Base-by-base conservation (phyloP, 768 basidiomycete species). In the Trametes cinnabarina region DNA sequence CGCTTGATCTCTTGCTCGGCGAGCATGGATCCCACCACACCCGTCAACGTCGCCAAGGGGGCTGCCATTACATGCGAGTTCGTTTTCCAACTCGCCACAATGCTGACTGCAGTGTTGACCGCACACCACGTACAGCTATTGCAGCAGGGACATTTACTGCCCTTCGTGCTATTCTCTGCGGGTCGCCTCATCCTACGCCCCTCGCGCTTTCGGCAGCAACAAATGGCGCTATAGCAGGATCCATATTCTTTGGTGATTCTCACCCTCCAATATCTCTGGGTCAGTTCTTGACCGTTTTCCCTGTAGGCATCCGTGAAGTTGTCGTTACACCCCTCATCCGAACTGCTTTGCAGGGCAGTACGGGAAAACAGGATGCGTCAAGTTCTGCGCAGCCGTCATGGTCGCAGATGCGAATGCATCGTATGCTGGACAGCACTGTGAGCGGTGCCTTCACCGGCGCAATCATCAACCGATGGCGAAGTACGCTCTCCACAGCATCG, bases 41-140 rank as follows among this genome's bases (percentile, higher is more conserved):
- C 72, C 12, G 47, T 67, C 57, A 83, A 79, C 25, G 76, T 90
- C 43, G 75, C 78, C 26, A 74, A 80, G 55, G 86, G 87, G 55
- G 82, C 86, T 25, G 66, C 81, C 60, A 71, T 80, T 73, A 83
- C 86, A 85, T 91, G 89, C 88, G 81, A 87, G 89, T 90, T 83
- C 84, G 86, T 87, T 73, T 77, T 75, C 74, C 64, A 48, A 3
- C 8, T 28, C n/a, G 39, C 41, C 30, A 25, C 52, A 3, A 8
- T 19, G n/a, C 17, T 35, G 14, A 39, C 64, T 37, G 59, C 62
- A 17, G 3, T 19, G 66, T 72, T 57, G 71, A 65, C 64, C 58
- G 68, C 65, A 67, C 9, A 4, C 61, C 14, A 39, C 55, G 51
- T 42, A 40, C 64, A 93, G 91, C 87, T 56, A 73, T 77, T 48